Base-by-base conservation (phyloP, 2,329 filamentous ascomycete species). In the Decorospora gaudefroyi region DNA sequence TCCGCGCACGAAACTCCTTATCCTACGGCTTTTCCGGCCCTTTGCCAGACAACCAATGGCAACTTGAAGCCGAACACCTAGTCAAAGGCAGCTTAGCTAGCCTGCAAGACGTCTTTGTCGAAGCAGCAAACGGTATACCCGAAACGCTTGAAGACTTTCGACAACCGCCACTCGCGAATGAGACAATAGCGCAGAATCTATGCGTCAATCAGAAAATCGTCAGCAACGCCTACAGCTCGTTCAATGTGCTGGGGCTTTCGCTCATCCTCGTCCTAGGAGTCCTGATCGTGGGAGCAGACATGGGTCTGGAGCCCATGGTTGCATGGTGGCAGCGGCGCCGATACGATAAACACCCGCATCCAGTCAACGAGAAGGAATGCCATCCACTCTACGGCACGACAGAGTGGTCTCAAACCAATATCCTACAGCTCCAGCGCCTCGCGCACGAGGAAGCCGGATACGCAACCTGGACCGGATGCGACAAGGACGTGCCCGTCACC, bases 21-120 rank as follows among this genome's bases (percentile, higher is more conserved):
- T 46, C 41, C 3, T 30, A 38, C 6, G 42, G 46, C 11, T 38
- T 43, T 6, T 57, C 64, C n/a, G 35, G 22, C 5, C 37, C 45
- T 3, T 35, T 70, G 3, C 63, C 67, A 1, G 33, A 49, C 13
- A 64, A 65, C 19, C 69, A 73, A 44, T 72, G 71, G 69, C 56
- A 67, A 26, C 37, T 61, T 8, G 70, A 72, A 39, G 50, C 70
- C 6, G 44, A 58, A 13, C 48, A 55, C 26, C 71, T 62, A 64
- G 53, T 65, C 29, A 58, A 50, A 12, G 50, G 51, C 5, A 50
- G 49, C 9, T 43, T 73, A 2, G 65, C 69, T 9, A 47, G 46
- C 1, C 26, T 71, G 3, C 68, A 72, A 47, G 33, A 48, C 10
- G 12, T 35, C 4, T 46, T 53, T 23, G 42, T 62, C 13, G 48